Conservation (phyloP, 2,329 filamentous ascomycete species). For the Raffaelea ambrosiae region DNA sequence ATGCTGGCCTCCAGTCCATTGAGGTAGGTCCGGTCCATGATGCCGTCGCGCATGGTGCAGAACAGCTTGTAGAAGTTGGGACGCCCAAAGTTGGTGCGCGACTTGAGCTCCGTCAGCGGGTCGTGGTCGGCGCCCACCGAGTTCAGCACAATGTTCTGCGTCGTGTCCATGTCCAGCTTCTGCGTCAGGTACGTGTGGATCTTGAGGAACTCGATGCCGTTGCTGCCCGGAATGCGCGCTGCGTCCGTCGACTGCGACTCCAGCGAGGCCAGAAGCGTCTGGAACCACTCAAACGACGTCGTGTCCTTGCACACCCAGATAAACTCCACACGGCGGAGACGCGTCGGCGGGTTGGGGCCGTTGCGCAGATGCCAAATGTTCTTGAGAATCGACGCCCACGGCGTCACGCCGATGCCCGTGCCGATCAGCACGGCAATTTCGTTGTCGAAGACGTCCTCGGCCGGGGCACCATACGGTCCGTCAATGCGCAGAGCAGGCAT, state of each 20-base stretch:
- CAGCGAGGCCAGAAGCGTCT: constrained; percentile 82
- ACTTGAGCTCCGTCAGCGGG: constrained; percentile 83
- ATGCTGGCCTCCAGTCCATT: constrained; percentile 67
- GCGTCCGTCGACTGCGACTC: constrained; percentile 74
- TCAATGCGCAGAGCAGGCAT: constrained; percentile 90
- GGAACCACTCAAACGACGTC: constrained; percentile 97
- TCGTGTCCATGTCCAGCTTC: constrained; percentile 81
- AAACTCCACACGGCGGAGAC: constrained; percentile 91
- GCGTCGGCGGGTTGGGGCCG: constrained; percentile 77
- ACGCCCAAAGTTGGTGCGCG: constrained; percentile 87
- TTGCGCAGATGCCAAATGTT: constrained; percentile 97
- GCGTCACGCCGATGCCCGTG: constrained; percentile 80
- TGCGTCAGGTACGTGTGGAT: constrained; percentile 98
- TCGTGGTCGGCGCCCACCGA: constrained; percentile 82
- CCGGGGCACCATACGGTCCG: constrained; percentile 91
- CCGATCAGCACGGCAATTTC: constrained; percentile 81
- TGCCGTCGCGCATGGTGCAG: constrained; percentile 76
- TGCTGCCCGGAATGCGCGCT: constrained; percentile 57
- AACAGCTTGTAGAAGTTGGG: constrained; percentile 83
- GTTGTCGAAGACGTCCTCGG: constrained; percentile 94
- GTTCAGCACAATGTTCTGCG: constrained; percentile 95
- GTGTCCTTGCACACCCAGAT: constrained; percentile 99
- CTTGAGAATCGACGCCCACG: constrained; percentile 83
- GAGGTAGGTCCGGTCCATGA: constrained; percentile 78
- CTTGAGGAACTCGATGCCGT: constrained; percentile 77